Evolutionary conservation across 1,139 yeast genomes (phyloP).

Genomic region (Kodamaea anthophila): DNA sequence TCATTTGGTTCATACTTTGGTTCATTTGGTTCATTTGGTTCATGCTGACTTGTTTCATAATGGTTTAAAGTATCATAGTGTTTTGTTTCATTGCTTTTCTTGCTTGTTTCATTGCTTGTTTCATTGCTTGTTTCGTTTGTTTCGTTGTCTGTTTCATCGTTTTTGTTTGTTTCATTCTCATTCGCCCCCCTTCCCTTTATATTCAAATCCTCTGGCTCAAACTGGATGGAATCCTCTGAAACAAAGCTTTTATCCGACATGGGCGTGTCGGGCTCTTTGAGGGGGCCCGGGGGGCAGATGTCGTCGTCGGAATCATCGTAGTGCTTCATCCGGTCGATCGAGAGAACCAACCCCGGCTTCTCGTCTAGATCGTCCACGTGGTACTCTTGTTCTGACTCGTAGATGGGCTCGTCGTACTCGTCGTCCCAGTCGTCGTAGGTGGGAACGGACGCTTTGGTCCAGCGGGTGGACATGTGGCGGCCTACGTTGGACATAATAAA

Average conservation of each 20-base stretch:
- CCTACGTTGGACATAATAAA: conserved; percentile 35
- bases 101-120: neutral
- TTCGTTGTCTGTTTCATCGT: neutral
- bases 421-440: conserved; percentile 56
- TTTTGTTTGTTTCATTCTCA: neutral
- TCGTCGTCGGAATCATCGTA: conserved; percentile 19
- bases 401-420: conserved; percentile 15
- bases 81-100: neutral
- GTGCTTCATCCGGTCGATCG: conserved; percentile 26
- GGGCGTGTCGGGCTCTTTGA: conserved; percentile 32
- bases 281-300: neutral
- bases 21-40: too few species aligned
- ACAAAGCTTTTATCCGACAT: conserved; percentile 28
- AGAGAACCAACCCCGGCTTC: conserved; percentile 23
- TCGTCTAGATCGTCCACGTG: conserved; percentile 8
- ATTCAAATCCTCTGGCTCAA: conserved; percentile 27
- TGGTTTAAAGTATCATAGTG: too few species aligned
- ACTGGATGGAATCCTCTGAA: conserved; percentile 36
- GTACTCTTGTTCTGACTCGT: conserved; percentile 4
- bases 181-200: conserved; percentile 10
- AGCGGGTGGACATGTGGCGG: conserved; percentile 57
- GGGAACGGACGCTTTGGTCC: conserved; percentile 56
- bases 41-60: too few species aligned
- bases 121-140: neutral
- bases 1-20: too few species aligned